Base-by-base conservation (phyloP, 2,329 filamentous ascomycete genomes). In the Arthrobotrys pseudoclavata region DNA sequence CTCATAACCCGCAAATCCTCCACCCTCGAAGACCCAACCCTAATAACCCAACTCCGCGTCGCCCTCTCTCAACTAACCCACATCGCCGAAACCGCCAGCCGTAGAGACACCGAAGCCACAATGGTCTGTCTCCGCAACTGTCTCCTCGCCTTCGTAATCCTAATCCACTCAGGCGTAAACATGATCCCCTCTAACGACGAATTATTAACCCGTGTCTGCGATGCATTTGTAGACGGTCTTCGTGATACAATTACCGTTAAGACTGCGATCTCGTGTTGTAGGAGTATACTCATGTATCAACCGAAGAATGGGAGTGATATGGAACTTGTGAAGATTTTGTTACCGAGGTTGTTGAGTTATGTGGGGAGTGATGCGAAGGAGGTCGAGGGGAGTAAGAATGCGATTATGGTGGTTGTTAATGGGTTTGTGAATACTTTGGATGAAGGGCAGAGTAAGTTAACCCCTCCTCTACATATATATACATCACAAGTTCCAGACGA, bases 71-170 rank as follows among this genome's bases (percentile, higher is more conserved):
- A 79, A 37, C 79, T 81, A 15, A 67, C 81, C 13, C 76, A 79
- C 22, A 79, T 81, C 34, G 75, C 81, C 9, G 80, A 81, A 68
- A 80, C 81, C 50, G 81, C 81, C 15, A 81, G 52, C 70, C 79
- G 13, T 57, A 88, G 92, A 47, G 92, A 94, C 81, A 84, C 83
- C 7, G 90, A 94, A 20, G 90, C 91, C 4, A 93, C 94, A 2
- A 86, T 99, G 24, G 86, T 91, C 0, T 97, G 94, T 83, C 95
- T 97, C 82, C 97, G 96, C 86, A 99, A 98, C 82, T 92, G 91
- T 3, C 88, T 99, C 4, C 87, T 99, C 57, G 93, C 94, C 0
- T 91, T 91, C 55, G 97, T 96, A 0, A 92, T 99, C 76, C 87
- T 99, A 7, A 90, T 99, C 76, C 97, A 93, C 7, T 91, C 91